Percentiles rank a stretch among this genome's conserved stretches.
Evolutionary conservation across 2,329 filamentous ascomycete species (phyloP).

Genomic region (Plectosphaerella cucumerina): DNA sequence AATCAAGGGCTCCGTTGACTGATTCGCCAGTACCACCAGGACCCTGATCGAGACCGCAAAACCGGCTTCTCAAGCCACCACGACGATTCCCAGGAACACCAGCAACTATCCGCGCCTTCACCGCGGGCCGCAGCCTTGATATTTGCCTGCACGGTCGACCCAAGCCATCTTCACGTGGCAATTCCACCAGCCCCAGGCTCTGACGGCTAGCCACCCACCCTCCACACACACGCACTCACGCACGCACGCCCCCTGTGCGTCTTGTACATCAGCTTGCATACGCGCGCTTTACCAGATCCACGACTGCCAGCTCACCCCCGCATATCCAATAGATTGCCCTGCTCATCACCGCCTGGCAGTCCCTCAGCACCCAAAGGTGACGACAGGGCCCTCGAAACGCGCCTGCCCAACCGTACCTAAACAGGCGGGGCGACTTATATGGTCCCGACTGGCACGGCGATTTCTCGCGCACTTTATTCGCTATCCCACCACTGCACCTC

Average conservation of each 20-base stretch:
- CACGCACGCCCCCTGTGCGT: slow-evolving; percentile 8
- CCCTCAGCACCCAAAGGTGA: slow-evolving; percentile 40
- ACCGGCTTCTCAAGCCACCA: slow-evolving; percentile 9
- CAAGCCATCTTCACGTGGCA: slow-evolving; percentile 36
- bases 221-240: too few relatives aligned
- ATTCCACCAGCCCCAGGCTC: slow-evolving; percentile 25
- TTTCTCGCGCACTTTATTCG: slow-evolving; percentile 13
- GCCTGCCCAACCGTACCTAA: slow-evolving; percentile 42
- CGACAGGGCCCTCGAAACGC: slow-evolving; percentile 31
- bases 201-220: slow-evolving; percentile 28
- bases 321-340: slow-evolving; percentile 54
- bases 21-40: background rate
- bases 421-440: slow-evolving; percentile 28
- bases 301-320: slow-evolving; percentile 58
- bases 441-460: slow-evolving; percentile 21
- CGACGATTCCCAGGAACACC: too few relatives aligned
- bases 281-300: slow-evolving; percentile 47
- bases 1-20: too few relatives aligned
- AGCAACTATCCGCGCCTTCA: background rate
- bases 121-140: slow-evolving; percentile 4
- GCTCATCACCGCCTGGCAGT: slow-evolving; percentile 37
- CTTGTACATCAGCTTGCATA: slow-evolving; percentile 53
- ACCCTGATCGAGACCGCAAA: slow-evolving; percentile 9
- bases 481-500: slow-evolving; percentile 3
- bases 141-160: background rate